phyloP scores from a whole-genome alignment of 805 yeast species.

The Saccharomyces jurei region DNA sequence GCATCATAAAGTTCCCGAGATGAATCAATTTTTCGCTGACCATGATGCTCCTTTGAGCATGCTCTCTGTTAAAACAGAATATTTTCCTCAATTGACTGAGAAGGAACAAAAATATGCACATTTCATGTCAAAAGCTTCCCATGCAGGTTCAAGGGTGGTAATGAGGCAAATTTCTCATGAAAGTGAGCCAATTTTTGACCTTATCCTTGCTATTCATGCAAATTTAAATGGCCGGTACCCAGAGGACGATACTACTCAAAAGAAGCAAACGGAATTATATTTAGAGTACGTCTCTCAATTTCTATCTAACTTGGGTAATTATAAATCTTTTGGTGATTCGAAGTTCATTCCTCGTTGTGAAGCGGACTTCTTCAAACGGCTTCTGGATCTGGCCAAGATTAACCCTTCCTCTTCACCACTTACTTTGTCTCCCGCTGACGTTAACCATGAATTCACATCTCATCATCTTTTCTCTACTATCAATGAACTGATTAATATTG shows the following conservation, averaged over 20 bases:
- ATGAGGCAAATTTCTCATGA: constrained; percentile 78
- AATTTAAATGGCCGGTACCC: constrained; percentile 41
- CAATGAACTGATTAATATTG: constrained; percentile 35
- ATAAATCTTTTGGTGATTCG: constrained; percentile 81
- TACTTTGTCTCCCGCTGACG: constrained; percentile 12
- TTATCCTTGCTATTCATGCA: constrained; percentile 54
- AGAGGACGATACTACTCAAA: constrained; percentile 23
- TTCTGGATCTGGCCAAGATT: constrained; percentile 25
- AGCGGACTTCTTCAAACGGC: constrained; percentile 38
- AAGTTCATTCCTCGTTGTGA: constrained; percentile 69
- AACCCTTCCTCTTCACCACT: constrained; percentile 29
- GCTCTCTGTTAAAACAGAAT: constrained; percentile 47
- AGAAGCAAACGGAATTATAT: constrained; percentile 33
- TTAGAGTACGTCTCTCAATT: constrained; percentile 73
- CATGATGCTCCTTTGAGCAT: constrained; percentile 62
- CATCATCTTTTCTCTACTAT: constrained; percentile 10
- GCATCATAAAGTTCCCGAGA: not conserved
- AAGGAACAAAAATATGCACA: constrained; percentile 71
- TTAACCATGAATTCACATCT: constrained; percentile 12
- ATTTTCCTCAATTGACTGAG: constrained; percentile 55
- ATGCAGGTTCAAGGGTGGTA: constrained; percentile 73
- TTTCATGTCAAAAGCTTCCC: constrained; percentile 74
- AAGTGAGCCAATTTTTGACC: constrained; percentile 65
- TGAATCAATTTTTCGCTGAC: constrained; percentile 40
- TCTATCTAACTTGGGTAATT: constrained; percentile 66